These are phyloP conservation scores for Ogataea henricii DNA, from an alignment of 805 yeast species.

Conservation along the genomic window DNA sequence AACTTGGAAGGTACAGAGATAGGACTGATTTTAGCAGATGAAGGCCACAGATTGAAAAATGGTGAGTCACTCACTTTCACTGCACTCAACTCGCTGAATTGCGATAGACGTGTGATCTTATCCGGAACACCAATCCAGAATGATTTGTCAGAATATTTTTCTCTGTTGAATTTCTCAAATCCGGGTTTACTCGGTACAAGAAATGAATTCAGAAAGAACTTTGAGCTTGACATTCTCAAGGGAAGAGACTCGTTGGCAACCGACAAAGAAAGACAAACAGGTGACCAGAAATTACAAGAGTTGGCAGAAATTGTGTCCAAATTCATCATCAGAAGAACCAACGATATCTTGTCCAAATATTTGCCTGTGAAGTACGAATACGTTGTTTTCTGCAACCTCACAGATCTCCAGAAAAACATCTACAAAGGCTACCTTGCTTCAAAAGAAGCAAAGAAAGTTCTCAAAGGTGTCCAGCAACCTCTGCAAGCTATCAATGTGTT, in stretches of 20 bases:
- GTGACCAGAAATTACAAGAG: constrained; percentile 69
- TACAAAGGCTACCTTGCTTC: constrained; percentile 78
- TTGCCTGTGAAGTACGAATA: constrained; percentile 96
- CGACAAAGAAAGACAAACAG: constrained; percentile 70
- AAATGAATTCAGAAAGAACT: constrained; percentile 79
- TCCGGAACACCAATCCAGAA: constrained; percentile 98
- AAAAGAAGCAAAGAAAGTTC: constrained; percentile 67
- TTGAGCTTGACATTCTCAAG: constrained; percentile 73
- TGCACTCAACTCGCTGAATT: constrained; percentile 78
- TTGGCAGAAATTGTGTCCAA: constrained; percentile 77
- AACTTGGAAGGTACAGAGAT: constrained; percentile 74
- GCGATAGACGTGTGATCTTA: constrained; percentile 84
- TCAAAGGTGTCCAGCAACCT: constrained; percentile 78
- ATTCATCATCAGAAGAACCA: constrained; percentile 92
- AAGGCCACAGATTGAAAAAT: constrained; percentile 80
- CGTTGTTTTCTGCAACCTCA: constrained; percentile 86
- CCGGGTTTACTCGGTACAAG: constrained; percentile 91
- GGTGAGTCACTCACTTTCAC: constrained; percentile 92
- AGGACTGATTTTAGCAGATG: constrained; percentile 85
- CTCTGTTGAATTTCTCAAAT: constrained; percentile 86
- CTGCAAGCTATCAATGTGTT: constrained; percentile 85
- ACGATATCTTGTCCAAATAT: constrained; percentile 91
- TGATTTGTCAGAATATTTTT: constrained; percentile 90
- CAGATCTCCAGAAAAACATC: constrained; percentile 71
- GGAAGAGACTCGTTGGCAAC: constrained; percentile 91